Percentiles rank a stretch among this genome's conserved stretches.
Conservation (phyloP, 2,329 filamentous ascomycete genomes). For the Ceratocystis smalleyi region DNA sequence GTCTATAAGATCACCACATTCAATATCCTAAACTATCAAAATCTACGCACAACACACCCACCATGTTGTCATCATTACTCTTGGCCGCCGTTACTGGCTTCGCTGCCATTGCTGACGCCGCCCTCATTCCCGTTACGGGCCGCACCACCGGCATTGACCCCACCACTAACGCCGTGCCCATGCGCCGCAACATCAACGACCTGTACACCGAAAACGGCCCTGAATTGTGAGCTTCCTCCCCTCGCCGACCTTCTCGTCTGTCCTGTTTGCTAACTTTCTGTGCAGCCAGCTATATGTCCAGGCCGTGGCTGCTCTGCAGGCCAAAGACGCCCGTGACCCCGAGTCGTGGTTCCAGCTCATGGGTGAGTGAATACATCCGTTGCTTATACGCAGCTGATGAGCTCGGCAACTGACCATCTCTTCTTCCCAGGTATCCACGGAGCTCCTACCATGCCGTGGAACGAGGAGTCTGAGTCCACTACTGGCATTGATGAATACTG, state of each 20-base stretch:
- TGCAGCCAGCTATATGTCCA: slow-evolving; percentile 36
- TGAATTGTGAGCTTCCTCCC: slow-evolving; percentile 27
- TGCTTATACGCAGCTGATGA: background rate
- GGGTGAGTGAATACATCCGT: slow-evolving; percentile 24
- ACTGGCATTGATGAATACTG: slow-evolving; percentile 27
- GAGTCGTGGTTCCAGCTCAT: slow-evolving; percentile 36
- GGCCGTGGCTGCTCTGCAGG: slow-evolving; percentile 31
- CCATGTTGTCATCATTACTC: slow-evolving; percentile 7
- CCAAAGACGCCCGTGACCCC: slow-evolving; percentile 27
- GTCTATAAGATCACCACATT: background rate
- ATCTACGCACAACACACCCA: background rate
- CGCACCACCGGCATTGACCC: slow-evolving; percentile 25
- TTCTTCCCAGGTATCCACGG: slow-evolving; percentile 27
- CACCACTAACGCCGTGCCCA: slow-evolving; percentile 28
- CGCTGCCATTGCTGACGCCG: background rate
- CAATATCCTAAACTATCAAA: no score
- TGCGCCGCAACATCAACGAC: slow-evolving; percentile 33
- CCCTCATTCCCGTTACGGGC: slow-evolving; percentile 25
- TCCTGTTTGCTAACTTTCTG: slow-evolving; percentile 11
- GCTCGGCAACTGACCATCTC: background rate
- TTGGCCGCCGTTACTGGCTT: slow-evolving; percentile 9
- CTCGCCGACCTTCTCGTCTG: no score
- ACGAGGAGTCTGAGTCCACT: slow-evolving; percentile 24
- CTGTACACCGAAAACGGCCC: slow-evolving; percentile 29
- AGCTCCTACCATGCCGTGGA: slow-evolving; percentile 30